Conservation (phyloP, 768 basidiomycete species). For the Kwoniella heveanensis region DNA sequence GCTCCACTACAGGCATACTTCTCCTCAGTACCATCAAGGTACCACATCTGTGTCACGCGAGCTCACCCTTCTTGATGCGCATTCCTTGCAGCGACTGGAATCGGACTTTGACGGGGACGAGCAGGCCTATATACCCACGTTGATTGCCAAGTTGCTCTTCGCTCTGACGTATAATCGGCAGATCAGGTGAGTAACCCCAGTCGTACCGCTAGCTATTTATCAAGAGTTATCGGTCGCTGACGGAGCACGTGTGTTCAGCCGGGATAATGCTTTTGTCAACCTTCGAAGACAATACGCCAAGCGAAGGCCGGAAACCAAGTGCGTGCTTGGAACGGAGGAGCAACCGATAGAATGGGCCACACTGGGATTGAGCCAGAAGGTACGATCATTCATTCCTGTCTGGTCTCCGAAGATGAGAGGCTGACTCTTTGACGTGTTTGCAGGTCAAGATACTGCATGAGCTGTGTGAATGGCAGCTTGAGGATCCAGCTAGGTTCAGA, state of each 20-base stretch:
- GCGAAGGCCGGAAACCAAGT: slow-evolving; percentile 30
- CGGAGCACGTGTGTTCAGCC: slow-evolving; percentile 23
- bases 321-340: slow-evolving; percentile 43
- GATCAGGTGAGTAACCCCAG: slow-evolving; percentile 44
- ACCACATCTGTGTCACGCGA: no score
- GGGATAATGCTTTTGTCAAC: slow-evolving; percentile 47
- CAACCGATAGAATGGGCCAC: slow-evolving; percentile 49
- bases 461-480: slow-evolving; percentile 57
- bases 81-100: slow-evolving; percentile 39
- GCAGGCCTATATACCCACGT: slow-evolving; percentile 38
- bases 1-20: no score
- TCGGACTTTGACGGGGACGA: slow-evolving; percentile 48
- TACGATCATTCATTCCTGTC: slow-evolving; percentile 10
- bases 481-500: slow-evolving; percentile 52
- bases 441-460: slow-evolving; percentile 53
- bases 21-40: no score
- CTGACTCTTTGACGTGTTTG: background rate
- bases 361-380: slow-evolving; percentile 50
- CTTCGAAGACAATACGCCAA: slow-evolving; percentile 50
- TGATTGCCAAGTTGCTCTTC: slow-evolving; percentile 52
- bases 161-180: slow-evolving; percentile 53
- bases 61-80: background rate
- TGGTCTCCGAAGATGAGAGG: background rate
- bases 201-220: background rate
- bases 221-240: slow-evolving; percentile 1